Base-by-base conservation (phyloP, 805 yeast genomes). In the Ogataea pini region DNA sequence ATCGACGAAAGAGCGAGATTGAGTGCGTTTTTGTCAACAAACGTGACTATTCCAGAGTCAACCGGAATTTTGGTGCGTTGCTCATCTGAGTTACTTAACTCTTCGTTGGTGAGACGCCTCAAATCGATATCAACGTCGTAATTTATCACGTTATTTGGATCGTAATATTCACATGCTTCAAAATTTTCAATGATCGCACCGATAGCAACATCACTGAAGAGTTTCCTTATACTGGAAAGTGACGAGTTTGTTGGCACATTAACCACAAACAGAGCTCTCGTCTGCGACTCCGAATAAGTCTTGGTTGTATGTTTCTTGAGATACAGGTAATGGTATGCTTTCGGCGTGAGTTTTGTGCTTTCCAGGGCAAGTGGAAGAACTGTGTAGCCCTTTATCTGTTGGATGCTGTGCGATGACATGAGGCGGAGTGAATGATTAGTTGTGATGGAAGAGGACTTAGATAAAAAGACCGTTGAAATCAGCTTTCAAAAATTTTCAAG, bases 191-290 rank as follows among this genome's bases (percentile, higher is more conserved):
- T 70, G 34, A 85, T 79, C 7, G 90, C 78, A 4, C 85, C 88
- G 2, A 82, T 76, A 29, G 87, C 81, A 1, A 86, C 72, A 12
- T 74, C 68, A 46, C 76, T 75, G 58, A 89, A 79, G 36, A 82
- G 75, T 47, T 72, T 73, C 59, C 80, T 84, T 41, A 89, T 61
- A 29, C 71, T 70, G 36, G 75, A 72, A 13, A 79, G 59, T 19
- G 75, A 72, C 6, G 89, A 75, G 48, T 77, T 75, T 18, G 84
- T 68, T 1, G 97, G 97, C 34, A 89, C 68, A 62, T 91, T 90
- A 49, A 86, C 80, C 5, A 85, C 63, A 67, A 91, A 91, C n/a
- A 91, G 65, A 24, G 86, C 76, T 44, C 86, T 72, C 44, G 77
- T 76, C 16, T 63, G 67, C 17, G 75, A 65, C 28, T 76, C 76